Conservation (phyloP, 140 eudicot genomes). For the Oenanthe javanica region DNA sequence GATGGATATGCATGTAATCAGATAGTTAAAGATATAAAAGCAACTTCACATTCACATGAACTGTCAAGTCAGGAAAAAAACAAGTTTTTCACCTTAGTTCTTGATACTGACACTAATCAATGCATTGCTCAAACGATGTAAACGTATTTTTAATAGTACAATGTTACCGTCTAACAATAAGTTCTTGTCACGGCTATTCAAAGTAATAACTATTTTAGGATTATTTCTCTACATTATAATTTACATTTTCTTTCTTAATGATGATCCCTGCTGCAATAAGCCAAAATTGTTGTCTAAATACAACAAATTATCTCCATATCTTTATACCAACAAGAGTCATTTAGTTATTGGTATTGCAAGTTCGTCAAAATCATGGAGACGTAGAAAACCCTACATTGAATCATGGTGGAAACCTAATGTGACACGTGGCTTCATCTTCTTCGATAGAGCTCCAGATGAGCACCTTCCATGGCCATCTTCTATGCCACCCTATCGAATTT, state of each 20-base stretch:
- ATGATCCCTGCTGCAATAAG: neutral
- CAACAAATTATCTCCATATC: neutral
- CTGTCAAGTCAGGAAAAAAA: neutral
- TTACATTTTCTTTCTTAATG: neutral
- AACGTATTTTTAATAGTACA: no score
- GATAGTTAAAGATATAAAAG: neutral
- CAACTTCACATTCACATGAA: constrained; percentile 2
- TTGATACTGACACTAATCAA: neutral
- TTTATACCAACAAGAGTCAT: constrained; percentile 20
- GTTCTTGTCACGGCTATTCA: neutral
- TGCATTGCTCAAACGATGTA: neutral
- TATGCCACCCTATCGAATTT: constrained; percentile 21
- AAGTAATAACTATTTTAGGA: neutral
- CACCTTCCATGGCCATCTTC: no score
- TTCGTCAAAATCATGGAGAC: constrained; percentile 19
- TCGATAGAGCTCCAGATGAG: constrained; percentile 14
- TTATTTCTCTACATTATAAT: neutral
- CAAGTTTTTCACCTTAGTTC: neutral
- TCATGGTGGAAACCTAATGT: constrained; percentile 41
- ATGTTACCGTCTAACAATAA: neutral
- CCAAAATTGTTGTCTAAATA: neutral
- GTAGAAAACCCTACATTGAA: constrained; percentile 25
- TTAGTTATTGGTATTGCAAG: constrained; percentile 29
- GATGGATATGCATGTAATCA: neutral
- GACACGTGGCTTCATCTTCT: constrained; percentile 19